phyloP scores from a whole-genome alignment of 2,329 filamentous ascomycete species.

The Fonsecaea erecta region DNA sequence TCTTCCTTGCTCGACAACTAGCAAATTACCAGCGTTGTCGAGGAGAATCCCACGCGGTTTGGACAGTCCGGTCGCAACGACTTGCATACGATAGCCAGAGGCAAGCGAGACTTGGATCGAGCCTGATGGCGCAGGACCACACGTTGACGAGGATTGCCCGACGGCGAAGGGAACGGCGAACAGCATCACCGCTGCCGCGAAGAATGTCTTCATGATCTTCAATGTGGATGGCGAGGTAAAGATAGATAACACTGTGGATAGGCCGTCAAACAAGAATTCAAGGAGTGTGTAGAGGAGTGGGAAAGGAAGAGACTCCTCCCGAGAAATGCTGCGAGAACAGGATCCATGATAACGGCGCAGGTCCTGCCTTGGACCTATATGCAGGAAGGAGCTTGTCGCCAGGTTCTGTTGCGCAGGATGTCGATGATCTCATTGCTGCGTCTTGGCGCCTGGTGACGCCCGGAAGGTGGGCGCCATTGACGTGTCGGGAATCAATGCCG shows the following conservation, averaged over 20 bases:
- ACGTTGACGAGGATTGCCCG: slow-evolving; percentile 31
- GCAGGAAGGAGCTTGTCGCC: neutral
- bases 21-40: slow-evolving; percentile 53
- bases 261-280: neutral
- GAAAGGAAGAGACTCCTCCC: neutral
- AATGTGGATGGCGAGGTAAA: neutral
- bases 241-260: neutral
- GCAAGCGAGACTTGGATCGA: slow-evolving; percentile 36
- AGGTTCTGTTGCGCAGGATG: neutral
- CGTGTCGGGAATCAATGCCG: neutral
- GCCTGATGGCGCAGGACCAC: slow-evolving; percentile 35
- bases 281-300: neutral
- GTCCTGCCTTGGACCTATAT: neutral
- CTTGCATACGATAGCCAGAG: slow-evolving; percentile 43
- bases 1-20: slow-evolving; percentile 53
- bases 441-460: neutral
- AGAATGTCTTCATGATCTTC: slow-evolving; percentile 2
- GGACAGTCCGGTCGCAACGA: slow-evolving; percentile 53
- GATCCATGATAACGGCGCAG: neutral
- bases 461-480: neutral
- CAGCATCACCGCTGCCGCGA: neutral
- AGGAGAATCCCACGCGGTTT: slow-evolving; percentile 54
- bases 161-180: slow-evolving; percentile 9
- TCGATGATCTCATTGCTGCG: neutral
- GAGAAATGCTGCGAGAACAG: neutral